Evolutionary conservation across 352 stramenopile genomes (phyloP).

Genomic region (Phytophthora pluvialis): DNA sequence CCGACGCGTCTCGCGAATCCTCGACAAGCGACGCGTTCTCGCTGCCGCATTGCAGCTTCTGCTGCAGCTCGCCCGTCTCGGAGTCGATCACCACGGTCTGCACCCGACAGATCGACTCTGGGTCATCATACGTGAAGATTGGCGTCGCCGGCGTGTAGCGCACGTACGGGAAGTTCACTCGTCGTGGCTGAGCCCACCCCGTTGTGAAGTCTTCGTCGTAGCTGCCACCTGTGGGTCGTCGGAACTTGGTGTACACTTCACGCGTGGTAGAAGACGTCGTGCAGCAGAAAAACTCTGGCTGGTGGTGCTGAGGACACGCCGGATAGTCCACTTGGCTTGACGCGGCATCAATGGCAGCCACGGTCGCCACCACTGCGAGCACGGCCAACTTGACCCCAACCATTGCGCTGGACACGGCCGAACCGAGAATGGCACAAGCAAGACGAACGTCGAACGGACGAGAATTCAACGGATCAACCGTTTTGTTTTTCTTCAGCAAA

Average conservation of each 20-base stretch:
- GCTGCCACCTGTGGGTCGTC: conserved; percentile 29
- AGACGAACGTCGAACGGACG: too few species aligned
- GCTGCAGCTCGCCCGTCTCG: conserved; percentile 20
- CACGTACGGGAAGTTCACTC: conserved; percentile 42
- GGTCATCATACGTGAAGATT: conserved; percentile 39
- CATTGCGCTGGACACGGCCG: background rate
- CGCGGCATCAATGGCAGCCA: conserved; percentile 11
- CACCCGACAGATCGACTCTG: conserved; percentile 33
- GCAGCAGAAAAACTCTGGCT: conserved; percentile 47
- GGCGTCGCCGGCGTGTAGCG: conserved; percentile 42
- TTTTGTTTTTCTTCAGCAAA: too few species aligned
- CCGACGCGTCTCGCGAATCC: conserved; percentile 33
- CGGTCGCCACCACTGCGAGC: background rate
- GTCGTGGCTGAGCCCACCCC: conserved; percentile 34
- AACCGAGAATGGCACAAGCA: too few species aligned
- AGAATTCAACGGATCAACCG: too few species aligned
- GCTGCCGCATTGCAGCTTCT: conserved; percentile 41
- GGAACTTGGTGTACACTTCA: conserved; percentile 46
- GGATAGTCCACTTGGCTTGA: conserved; percentile 28
- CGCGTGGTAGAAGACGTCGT: conserved; percentile 27
- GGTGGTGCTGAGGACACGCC: conserved; percentile 41
- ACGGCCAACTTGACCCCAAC: background rate
- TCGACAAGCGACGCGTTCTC: conserved; percentile 37
- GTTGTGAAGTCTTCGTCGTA: conserved; percentile 38
- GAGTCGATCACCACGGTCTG: conserved; percentile 25